Evolutionary conservation across 2,329 filamentous ascomycete genomes (phyloP), one percentile per base, ranked within the genome.

Genomic region (Pezicula radicicola): DNA sequence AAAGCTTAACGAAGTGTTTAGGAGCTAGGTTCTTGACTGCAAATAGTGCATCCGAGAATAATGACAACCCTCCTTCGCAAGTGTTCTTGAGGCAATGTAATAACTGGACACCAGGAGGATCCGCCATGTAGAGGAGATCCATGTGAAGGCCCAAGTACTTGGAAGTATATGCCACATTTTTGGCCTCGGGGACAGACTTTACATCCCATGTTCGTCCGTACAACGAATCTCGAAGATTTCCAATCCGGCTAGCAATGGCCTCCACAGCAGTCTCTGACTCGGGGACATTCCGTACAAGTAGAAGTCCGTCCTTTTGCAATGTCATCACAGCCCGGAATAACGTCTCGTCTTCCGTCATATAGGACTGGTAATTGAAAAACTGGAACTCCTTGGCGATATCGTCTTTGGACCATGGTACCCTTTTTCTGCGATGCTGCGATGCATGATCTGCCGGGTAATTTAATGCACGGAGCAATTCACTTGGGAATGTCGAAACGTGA

Each of bases 191-290:
- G 49, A 95, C 87, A 3, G 86, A 90, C 49, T 84, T 82, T 12
- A 97, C 93, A 69, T 97, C 88, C 84, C 92, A 97, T 0, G 91
- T 96, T 60, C 79, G 76, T 40, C 94, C 94, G 69, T 97, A 97
- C 66, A 97, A 94, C 7, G 92, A 94, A 61, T 91, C 85, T 63
- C 91, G 88, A 25, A 97, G 72, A 33, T 81, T 81, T 1, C 91
- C 92, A 53, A 97, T 88, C 48, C 85, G 81, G 4, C 77, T 75
- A 2, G 85, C 88, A 52, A 97, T 83, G 19, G 76, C 71, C 37
- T 81, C 77, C 4, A 97, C 87, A 4, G 84, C 78, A 1, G 77
- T 70, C 55, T 87, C 81, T 15, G 80, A 79, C 9, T 84, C 74
- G 0, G 93, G 92, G 6, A 96, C 86, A 54, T 83, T 80, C 46